Evolutionary conservation across 31 red algal species (phyloP).

Genomic region (Asparagopsis taxiformis): DNA sequence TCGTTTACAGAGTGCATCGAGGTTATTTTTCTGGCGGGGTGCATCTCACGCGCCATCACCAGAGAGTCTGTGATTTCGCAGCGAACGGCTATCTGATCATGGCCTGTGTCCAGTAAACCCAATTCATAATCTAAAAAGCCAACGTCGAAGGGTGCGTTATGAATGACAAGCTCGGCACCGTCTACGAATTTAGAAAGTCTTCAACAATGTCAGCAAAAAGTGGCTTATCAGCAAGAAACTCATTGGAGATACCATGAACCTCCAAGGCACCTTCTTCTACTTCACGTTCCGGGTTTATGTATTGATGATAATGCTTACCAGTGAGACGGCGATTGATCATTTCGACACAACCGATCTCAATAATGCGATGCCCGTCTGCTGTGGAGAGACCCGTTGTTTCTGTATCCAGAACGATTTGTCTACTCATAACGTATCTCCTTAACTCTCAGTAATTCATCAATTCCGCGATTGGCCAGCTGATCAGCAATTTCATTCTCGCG

Average conservation of each 20-base stretch:
- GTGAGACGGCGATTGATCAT: neutral
- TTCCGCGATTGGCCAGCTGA: too few relatives aligned
- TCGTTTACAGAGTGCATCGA: too few relatives aligned
- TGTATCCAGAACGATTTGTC: slow-evolving; percentile 13
- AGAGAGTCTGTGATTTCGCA: too few relatives aligned
- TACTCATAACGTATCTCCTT: too few relatives aligned
- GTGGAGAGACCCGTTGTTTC: slow-evolving; percentile 13
- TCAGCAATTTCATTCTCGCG: too few relatives aligned
- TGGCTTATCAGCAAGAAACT: slow-evolving; percentile 30
- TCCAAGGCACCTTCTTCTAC: slow-evolving; percentile 8
- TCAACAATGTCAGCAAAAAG: slow-evolving; percentile 13
- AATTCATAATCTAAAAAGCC: slow-evolving; percentile 6
- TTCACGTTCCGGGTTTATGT: slow-evolving; percentile 7
- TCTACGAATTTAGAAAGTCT: slow-evolving; percentile 17
- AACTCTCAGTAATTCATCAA: too few relatives aligned
- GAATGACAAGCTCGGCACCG: slow-evolving; percentile 19
- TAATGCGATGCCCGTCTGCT: slow-evolving; percentile 13
- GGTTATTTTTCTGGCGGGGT: too few relatives aligned
- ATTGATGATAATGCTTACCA: neutral
- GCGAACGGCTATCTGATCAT: too few relatives aligned
- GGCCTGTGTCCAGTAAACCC: too few relatives aligned
- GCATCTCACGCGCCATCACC: too few relatives aligned
- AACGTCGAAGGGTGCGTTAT: slow-evolving; percentile 22
- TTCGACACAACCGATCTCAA: slow-evolving; percentile 6
- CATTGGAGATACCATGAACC: slow-evolving; percentile 17